These are phyloP conservation scores for Fusarium nygamai DNA, from an alignment of 2,329 filamentous ascomycete species.

Conservation along the genomic window DNA sequence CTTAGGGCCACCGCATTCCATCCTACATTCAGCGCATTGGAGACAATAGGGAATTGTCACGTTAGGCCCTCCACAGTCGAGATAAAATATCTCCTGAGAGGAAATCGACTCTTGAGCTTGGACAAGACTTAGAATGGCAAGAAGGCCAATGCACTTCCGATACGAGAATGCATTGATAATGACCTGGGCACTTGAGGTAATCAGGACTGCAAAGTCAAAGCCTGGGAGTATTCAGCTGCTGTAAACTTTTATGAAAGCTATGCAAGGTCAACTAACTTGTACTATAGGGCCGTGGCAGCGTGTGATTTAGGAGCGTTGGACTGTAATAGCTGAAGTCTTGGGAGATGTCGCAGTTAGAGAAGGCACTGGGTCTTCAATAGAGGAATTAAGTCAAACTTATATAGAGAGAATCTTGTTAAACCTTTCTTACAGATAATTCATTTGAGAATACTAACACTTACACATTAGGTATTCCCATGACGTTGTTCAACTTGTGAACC, in stretches of 20 bases:
- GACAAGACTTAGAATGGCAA: background rate
- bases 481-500: background rate
- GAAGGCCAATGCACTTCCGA: background rate
- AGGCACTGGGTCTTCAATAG: accelerated
- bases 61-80: background rate
- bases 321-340: background rate
- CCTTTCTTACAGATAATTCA: no score
- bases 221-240: background rate
- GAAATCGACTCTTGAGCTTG: background rate
- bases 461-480: background rate
- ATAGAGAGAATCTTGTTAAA: accelerated
- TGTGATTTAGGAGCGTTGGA: background rate
- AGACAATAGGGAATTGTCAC: background rate
- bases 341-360: background rate
- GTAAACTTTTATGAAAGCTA: background rate
- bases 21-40: background rate
- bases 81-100: background rate
- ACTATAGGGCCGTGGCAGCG: background rate
- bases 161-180: background rate
- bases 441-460: background rate
- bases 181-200: background rate
- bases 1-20: background rate
- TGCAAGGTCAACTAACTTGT: background rate
- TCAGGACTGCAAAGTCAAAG: accelerated
- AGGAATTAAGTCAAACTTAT: accelerated